Percentiles rank a stretch among this genome's conserved stretches.
These are phyloP conservation scores for Teratosphaeria epicoccoides DNA, from an alignment of 2,329 filamentous ascomycete genomes.

Conservation along the genomic window DNA sequence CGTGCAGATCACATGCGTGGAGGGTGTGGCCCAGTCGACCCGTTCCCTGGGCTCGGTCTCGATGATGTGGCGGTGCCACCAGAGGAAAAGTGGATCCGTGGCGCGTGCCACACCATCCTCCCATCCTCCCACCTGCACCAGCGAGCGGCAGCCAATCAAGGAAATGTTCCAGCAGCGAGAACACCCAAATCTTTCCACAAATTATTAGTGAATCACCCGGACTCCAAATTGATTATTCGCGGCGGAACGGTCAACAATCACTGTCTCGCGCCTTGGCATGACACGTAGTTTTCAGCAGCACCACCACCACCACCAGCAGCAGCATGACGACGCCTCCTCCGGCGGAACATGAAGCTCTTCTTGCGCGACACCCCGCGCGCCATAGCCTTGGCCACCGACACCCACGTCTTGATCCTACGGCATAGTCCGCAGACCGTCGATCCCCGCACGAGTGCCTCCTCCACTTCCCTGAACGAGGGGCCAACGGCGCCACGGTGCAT, in stretches of 20 bases:
- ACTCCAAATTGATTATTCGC: background rate
- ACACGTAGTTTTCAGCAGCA: too few species aligned
- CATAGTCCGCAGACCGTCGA: conserved; percentile 44
- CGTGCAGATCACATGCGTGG: too few species aligned
- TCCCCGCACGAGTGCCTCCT: conserved; percentile 38
- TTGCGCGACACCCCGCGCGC: conserved; percentile 81
- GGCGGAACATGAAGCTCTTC: conserved; percentile 56
- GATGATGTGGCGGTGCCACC: background rate
- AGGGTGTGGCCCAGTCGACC: too few species aligned
- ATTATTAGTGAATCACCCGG: too few species aligned
- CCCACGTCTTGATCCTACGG: conserved; percentile 74
- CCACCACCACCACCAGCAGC: too few species aligned
- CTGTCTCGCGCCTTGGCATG: background rate
- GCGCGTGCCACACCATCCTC: background rate
- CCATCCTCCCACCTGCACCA: background rate
- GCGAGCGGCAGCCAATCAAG: too few species aligned
- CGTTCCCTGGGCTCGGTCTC: too few species aligned
- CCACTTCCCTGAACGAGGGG: conserved; percentile 24
- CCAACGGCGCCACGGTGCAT: conserved; percentile 55
- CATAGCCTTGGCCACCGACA: conserved; percentile 71
- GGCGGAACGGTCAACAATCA: background rate
- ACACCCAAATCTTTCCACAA: too few species aligned
- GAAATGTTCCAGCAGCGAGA: too few species aligned
- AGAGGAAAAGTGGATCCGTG: background rate
- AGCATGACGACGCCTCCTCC: background rate